A percentile compares a stretch with the other conserved stretches of the same genome.
Conservation (phyloP, 2,329 filamentous ascomycete species). For the Cladosporium sp. region DNA sequence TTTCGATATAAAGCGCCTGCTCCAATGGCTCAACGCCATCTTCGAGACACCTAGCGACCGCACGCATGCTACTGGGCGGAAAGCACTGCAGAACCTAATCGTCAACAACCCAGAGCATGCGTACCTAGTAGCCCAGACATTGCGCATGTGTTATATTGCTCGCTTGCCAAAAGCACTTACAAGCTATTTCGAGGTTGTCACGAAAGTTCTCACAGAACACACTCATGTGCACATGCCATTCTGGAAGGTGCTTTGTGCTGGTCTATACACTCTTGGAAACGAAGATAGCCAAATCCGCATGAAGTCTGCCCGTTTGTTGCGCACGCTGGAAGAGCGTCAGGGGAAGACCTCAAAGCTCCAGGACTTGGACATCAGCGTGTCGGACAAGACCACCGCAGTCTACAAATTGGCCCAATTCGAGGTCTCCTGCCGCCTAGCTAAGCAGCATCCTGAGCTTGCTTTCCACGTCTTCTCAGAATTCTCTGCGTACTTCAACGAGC, state of each 20-base stretch:
- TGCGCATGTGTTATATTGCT: constrained; percentile 83
- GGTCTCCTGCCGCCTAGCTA: constrained; percentile 83
- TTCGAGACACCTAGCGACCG: constrained; percentile 90
- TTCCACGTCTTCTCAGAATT: constrained; percentile 97
- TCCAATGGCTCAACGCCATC: constrained; percentile 92
- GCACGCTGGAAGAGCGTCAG: constrained; percentile 77
- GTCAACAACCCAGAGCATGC: constrained; percentile 83
- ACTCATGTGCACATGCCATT: constrained; percentile 79
- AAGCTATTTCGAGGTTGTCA: constrained; percentile 92
- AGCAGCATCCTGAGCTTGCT: constrained; percentile 81
- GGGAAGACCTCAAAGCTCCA: constrained; percentile 85
- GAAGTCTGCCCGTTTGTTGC: constrained; percentile 77
- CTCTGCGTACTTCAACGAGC: constrained; percentile 83
- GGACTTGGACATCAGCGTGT: constrained; percentile 97
- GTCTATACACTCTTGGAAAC: constrained; percentile 87
- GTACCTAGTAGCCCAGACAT: constrained; percentile 82
- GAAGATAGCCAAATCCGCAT: constrained; percentile 84
- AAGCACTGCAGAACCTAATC: constrained; percentile 84
- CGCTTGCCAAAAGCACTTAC: constrained; percentile 72
- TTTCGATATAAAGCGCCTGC: constrained; percentile 88
- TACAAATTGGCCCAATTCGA: constrained; percentile 98
- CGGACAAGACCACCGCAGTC: constrained; percentile 95
- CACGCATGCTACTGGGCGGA: constrained; percentile 82
- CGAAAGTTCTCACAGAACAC: constrained; percentile 77
- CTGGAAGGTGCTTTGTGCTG: constrained; percentile 85